phyloP scores from a whole-genome alignment of 2,329 filamentous ascomycete species.

The Dactylellina haptotyla region DNA sequence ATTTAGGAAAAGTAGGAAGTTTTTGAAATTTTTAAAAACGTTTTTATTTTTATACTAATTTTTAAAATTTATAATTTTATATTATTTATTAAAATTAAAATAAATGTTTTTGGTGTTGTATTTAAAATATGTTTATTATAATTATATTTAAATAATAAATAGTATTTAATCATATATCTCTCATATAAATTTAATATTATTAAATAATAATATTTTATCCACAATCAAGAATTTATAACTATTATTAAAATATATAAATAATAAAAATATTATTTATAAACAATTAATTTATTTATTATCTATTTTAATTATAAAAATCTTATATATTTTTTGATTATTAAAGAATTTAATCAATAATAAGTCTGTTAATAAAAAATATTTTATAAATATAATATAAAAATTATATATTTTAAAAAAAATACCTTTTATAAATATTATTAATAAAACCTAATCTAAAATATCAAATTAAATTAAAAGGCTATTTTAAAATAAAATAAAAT shows the following conservation, averaged over 20 bases:
- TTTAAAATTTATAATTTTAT: slow-evolving; percentile 27
- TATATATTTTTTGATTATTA: slow-evolving; percentile 24
- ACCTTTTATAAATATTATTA: slow-evolving; percentile 1
- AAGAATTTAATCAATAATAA: slow-evolving; percentile 20
- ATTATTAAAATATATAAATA: slow-evolving; percentile 13
- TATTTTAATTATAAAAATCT: slow-evolving; percentile 25
- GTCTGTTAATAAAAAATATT: slow-evolving; percentile 24
- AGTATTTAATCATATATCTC: slow-evolving; percentile 9
- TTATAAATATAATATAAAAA: slow-evolving; percentile 29
- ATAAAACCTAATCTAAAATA: slow-evolving; percentile 2
- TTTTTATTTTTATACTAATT: slow-evolving; percentile 18
- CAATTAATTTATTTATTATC: slow-evolving; percentile 15
- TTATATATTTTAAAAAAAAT: slow-evolving; percentile 28
- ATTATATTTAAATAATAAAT: slow-evolving; percentile 27
- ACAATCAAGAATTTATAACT: slow-evolving; percentile 22
- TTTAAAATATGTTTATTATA: slow-evolving; percentile 20
- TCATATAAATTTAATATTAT: slow-evolving; percentile 20
- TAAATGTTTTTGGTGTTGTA: neutral
- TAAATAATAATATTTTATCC: slow-evolving; percentile 15
- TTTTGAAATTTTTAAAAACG: slow-evolving; percentile 25
- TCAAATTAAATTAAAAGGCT: slow-evolving; percentile 3
- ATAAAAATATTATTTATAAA: slow-evolving; percentile 16
- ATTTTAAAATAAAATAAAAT: slow-evolving; percentile 9
- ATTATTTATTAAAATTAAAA: slow-evolving; percentile 19
- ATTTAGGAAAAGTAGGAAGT: slow-evolving; percentile 6